Evolutionary conservation across 2,329 filamentous ascomycete species (phyloP).

Genomic region (Alternaria solani): DNA sequence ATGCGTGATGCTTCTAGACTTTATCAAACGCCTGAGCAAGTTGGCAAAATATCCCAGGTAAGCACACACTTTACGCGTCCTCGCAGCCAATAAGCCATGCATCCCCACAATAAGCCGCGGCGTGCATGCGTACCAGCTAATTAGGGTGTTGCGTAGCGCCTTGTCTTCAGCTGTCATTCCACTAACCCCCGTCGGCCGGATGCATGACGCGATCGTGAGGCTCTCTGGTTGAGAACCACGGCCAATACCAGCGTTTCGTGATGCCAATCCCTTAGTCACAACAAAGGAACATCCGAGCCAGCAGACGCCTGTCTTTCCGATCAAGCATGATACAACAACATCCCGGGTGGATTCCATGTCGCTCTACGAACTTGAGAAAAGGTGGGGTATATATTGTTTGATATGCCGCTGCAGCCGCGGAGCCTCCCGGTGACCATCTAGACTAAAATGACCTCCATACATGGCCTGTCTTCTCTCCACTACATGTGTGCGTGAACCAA

Average conservation of each 20-base stretch:
- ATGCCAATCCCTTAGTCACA: background rate
- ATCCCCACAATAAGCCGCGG: constrained; percentile 13
- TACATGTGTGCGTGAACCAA: background rate
- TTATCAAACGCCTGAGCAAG: background rate
- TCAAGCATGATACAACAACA: background rate
- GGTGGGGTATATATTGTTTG: constrained; percentile 21
- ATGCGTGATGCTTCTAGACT: background rate
- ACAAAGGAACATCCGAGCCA: background rate
- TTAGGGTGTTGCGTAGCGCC: background rate
- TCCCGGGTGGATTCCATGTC: background rate
- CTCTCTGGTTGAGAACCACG: background rate
- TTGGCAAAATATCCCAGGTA: background rate
- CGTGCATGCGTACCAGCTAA: constrained; percentile 13
- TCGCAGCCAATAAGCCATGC: constrained; percentile 9
- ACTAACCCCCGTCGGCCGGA: background rate
- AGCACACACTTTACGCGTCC: constrained; percentile 15
- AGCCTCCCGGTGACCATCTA: constrained; percentile 6
- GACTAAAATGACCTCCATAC: constrained; percentile 2
- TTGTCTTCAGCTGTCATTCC: background rate
- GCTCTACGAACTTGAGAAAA: constrained; percentile 13
- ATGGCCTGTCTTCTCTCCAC: constrained; percentile 1
- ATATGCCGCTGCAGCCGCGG: constrained; percentile 14
- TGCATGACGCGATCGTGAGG: constrained; percentile 7
- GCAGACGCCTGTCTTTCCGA: constrained; percentile 4
- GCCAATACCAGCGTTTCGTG: constrained; percentile 3